Base-by-base conservation (phyloP, 148 eudicot species). In the Pouteria glomerata region DNA sequence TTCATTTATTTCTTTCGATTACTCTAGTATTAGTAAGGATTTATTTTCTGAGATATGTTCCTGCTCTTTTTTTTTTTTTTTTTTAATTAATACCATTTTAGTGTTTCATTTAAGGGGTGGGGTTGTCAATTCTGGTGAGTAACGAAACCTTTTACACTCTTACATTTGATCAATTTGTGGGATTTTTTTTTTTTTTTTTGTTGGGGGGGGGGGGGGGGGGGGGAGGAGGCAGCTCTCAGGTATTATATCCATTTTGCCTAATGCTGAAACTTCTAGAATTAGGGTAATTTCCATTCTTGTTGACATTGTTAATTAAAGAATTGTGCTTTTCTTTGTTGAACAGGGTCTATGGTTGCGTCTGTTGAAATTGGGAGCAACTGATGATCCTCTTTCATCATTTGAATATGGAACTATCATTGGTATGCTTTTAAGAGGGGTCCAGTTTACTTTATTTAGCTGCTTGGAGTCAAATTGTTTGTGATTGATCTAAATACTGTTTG, bases 391-490 rank as follows among this genome's bases (percentile, higher is more conserved):
- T 77, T 92, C 96, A 62, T 95, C 99, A 24, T 95, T 95, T 82
- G 99, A 95, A 84, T 92, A 95, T 76, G 99, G 99, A 75, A 95
- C 99, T 60, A 95, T 95, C 24, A 84, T 95, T 69, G 98, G 98
- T 94, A 85, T 56, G 73, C 63, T 68, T 79, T 59, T 52, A 8
- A 48, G 11, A 56, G 62, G 44, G 45, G 35, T 63, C 58, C 66
- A 42, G 16, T 30, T 57, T 70, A 57, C 70, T 45, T 71, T 34
- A 35, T 11, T 29, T 48, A 16, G 34, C 24, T 51, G n/a, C 55
- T 61, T 31, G 18, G 7, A 21, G 70, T 18, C 37, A n/a, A 24
- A 39, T 55, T 61, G 6, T 72, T 58, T 67, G 11, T 63, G 10
- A 0, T 58, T 48, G 64, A 31, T 57, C 21, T 31, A 57, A 44